Base-by-base conservation (phyloP, 2,329 filamentous ascomycete species). In the Mycosphaerelloides madeirae region DNA sequence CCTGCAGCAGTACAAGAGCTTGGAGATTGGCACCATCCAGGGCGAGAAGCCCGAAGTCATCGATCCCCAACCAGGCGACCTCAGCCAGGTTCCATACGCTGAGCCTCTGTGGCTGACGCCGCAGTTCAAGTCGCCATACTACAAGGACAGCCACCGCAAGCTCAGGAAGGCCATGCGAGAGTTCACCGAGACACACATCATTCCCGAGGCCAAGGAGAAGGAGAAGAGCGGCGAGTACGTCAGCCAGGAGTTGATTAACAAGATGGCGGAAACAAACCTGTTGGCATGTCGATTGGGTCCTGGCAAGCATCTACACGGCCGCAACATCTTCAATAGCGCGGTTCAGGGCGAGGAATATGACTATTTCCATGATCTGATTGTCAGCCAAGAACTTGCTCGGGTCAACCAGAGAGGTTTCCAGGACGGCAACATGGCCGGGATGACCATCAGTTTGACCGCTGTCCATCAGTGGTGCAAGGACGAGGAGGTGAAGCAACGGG, bases 381-480 rank as follows among this genome's bases (percentile, higher is more conserved):
- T 85, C 41, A 71, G 74, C 7, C 87, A 94, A 68, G 88, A 94
- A 67, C 69, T 86, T 54, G 74, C 77, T 1, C 76, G 88, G 25
- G 72, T 79, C 6, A 87, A 84, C 64, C 81, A 84, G 20, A 86
- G 88, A 57, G 88, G 87, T 1, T 95, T 93, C 68, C 82, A 87
- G 65, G 88, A 95, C 63, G 88, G 87, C 3, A 90, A 88, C 67
- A 80, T 94, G 78, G 84, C 86, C 2, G 87, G 88, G 41, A 88
- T 94, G 85, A 82, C 83, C 20, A 94, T 94, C 54, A 81, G 81
- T 31, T 69, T 94, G 52, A 87, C 87, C 1, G 87, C 86, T 9
- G 79, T 94, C 18, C 76, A 88, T 61, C 84, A 91, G 71, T 94
- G 83, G 74, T 79, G 85, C 65, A 79, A 77, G 40, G 77, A 91